Conservation (phyloP, 768 basidiomycete genomes). For the Lyophyllum decastes region DNA sequence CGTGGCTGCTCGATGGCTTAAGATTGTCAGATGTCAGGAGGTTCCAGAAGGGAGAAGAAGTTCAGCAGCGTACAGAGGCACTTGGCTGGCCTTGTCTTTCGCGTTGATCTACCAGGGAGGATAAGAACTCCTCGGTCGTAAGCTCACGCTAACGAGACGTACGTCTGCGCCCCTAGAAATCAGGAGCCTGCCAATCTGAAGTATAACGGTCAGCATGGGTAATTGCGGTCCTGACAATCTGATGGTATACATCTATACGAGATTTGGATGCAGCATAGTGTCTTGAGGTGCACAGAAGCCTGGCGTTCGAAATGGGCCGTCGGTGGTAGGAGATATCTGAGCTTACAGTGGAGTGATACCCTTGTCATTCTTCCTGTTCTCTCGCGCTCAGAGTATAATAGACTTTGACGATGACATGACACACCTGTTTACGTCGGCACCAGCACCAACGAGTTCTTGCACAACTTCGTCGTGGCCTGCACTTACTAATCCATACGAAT, state of each 20-base stretch:
- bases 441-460: constrained; percentile 76
- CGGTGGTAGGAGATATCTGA: constrained; percentile 10
- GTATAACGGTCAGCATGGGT: constrained; percentile 28
- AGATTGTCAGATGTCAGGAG: constrained; percentile 16
- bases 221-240: constrained; percentile 23
- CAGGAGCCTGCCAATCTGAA: constrained; percentile 84
- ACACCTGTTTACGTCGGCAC: constrained; percentile 73
- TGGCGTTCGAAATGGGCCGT: constrained; percentile 16
- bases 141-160: constrained; percentile 41
- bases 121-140: constrained; percentile 31
- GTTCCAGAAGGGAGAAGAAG: constrained; percentile 22
- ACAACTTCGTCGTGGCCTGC: constrained; percentile 79
- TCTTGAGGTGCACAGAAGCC: constrained; percentile 40
- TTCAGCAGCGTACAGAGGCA: constrained; percentile 66
- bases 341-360: constrained; percentile 82
- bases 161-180: constrained; percentile 91
- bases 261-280: constrained; percentile 95
- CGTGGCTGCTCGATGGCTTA: constrained; percentile 92
- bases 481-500: constrained; percentile 54
- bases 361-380: constrained; percentile 68
- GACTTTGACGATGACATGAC: constrained; percentile 20
- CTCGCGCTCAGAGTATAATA: constrained; percentile 19
- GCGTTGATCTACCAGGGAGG: constrained; percentile 77
- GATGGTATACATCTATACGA: constrained; percentile 67
- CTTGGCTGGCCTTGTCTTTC: constrained; percentile 90